Conservation (phyloP, 257 asterid species). For the Solanum gandarillasii region DNA sequence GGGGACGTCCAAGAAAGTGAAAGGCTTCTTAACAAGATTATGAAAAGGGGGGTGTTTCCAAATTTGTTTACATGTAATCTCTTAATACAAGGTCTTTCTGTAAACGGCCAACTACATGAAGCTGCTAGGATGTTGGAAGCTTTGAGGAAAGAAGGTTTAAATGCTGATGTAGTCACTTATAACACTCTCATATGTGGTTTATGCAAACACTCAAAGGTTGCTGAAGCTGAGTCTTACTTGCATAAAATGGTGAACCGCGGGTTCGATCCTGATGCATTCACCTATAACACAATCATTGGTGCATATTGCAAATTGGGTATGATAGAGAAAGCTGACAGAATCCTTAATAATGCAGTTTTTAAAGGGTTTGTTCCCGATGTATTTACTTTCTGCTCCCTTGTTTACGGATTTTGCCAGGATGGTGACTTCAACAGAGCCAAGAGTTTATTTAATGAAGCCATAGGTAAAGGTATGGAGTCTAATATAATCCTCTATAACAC, state of each 20-base stretch:
- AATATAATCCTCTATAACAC: conserved; percentile 50
- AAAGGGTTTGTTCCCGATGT: conserved; percentile 78
- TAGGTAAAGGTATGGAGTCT: conserved; percentile 39
- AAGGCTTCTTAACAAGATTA: conserved; percentile 59
- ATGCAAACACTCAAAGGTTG: conserved; percentile 70
- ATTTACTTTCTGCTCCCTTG: conserved; percentile 66
- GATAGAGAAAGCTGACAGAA: conserved; percentile 51
- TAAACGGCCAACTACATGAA: conserved; percentile 44
- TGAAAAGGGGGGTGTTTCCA: conserved; percentile 65
- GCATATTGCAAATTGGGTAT: conserved; percentile 69
- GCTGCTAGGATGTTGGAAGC: conserved; percentile 56
- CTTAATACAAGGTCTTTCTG: conserved; percentile 77
- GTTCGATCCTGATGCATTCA: conserved; percentile 59
- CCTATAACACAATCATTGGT: conserved; percentile 70
- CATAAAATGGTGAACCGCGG: conserved; percentile 73
- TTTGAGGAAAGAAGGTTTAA: conserved; percentile 32
- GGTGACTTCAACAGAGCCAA: conserved; percentile 67
- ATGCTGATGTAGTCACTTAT: conserved; percentile 74
- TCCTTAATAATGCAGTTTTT: conserved; percentile 53
- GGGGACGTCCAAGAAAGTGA: conserved; percentile 64
- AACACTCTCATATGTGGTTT: conserved; percentile 76
- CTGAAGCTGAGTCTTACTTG: conserved; percentile 65
- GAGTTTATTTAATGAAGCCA: conserved; percentile 40
- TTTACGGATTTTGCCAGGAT: conserved; percentile 61
- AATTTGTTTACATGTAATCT: conserved; percentile 75